Evolutionary conservation across 495 filamentous ascomycete species (phyloP), one percentile per base, ranked within the genome.

Genomic region (Letharia columbiana): DNA sequence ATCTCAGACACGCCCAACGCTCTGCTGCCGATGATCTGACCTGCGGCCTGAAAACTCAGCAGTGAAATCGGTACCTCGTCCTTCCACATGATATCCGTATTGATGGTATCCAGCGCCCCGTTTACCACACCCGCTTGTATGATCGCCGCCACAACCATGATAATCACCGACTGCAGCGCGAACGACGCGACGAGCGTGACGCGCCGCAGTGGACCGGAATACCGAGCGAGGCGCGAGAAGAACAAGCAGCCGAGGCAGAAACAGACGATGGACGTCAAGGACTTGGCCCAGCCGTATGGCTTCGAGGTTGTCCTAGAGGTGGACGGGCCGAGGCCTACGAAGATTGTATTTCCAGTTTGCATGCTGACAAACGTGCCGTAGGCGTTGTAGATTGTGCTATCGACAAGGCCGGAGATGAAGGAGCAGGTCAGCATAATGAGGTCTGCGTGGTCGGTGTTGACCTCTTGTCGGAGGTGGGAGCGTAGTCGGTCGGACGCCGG

Each of bases 1-100:
- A 92, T 82, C 73, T 90, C 88, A 65, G 82, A 82, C 68, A 85
- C 83, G 2, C 85, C 85, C 57, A 92, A 73, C 17, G 83, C 72
- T 9, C 89, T 78, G 67, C 80, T 84, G 62, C 82, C 83, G 8
- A 86, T 83, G 68, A 91, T 90, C 70, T 87, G 85, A 1, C 87
- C 87, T 18, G 85, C 86, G 42, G 83, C 85, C 73, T 91, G 88
- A 73, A 91, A 89, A 4, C 86, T 86, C 63, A 92, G 75, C 41
- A 91, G 75, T 1, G 77, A 86, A 40, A 91, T 77, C 5, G 86
- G 82, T 4, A 84, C 77, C 39, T 87, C 71, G 67, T 83, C 35
- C 40, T 49, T 56, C 70, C 68, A 72, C 23, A 50, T 73, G 28
- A 82, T 74, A 68, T 72, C 68, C n/a, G 70, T 47, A 33, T 41